Base-by-base conservation (phyloP, 1,139 yeast species). In the Nakaseomyces uthaithaninus region DNA sequence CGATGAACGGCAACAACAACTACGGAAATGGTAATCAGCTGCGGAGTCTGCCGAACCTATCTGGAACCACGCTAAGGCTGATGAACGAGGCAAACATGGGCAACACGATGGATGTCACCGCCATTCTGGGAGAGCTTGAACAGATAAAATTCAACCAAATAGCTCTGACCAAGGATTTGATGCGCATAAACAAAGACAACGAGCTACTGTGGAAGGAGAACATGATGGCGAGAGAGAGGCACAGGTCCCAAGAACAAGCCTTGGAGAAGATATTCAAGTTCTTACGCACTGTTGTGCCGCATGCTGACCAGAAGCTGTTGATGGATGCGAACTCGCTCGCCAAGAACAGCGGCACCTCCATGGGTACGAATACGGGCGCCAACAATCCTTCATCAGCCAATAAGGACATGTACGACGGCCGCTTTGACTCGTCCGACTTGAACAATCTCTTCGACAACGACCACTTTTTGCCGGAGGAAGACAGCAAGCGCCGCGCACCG, bases 181-280 rank as follows among this genome's bases (percentile, higher is more conserved):
- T 80, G 50, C 70, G 96, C 45, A 77, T 91, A 28, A 72, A 89
- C 47, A 80, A 80, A 49, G 98, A 93, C 56, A 91, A 91, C 61
- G 89, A 86, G 57, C 65, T 86, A 51, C 66, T 91, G 40, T 91
- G 98, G 98, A 79, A 80, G 45, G 98, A 91, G 58, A 81, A 86
- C 55, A 79, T 72, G 54, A 66, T 80, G 42, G 81, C 93, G 3
- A 69, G 96, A 42, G 96, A 91, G 58, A 75, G 93, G 46, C 85
- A 87, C 59, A 77, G 80, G 49, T 72, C 80, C 33, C 98, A 91
- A 58, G 79, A 89, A 26, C 89, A 84, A 48, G 86, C 95, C 18
- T 68, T 91, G 46, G 95, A 87, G 51, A 82, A 85, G 53, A 91
- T 91, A 36, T 66, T 93, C 55, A 76, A 93, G 50, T 89, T 91